Evolutionary conservation across 1,284 basidiomycete genomes (phyloP).

Genomic region (Apiotrichum domesticum): DNA sequence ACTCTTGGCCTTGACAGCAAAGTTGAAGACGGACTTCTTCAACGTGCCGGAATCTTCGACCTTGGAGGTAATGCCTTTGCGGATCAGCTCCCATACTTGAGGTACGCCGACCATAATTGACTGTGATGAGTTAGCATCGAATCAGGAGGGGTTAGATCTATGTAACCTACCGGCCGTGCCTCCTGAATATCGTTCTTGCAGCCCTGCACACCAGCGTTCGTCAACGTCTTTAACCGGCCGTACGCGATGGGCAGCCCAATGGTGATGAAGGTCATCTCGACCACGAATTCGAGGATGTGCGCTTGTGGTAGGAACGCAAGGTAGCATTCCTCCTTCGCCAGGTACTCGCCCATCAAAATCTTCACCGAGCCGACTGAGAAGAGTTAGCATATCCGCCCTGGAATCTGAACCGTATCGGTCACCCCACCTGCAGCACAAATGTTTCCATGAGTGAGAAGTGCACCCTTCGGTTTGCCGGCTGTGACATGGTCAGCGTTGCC

Average conservation of each 20-base stretch:
- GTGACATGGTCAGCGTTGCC: conserved; percentile 50
- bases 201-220: conserved; percentile 75
- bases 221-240: conserved; percentile 69
- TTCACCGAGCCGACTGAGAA: not conserved
- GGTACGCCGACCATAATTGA: conserved; percentile 84
- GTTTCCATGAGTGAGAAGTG: conserved; percentile 78
- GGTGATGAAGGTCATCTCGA: conserved; percentile 23
- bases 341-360: not conserved
- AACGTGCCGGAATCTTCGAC: conserved; percentile 75
- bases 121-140: conserved; percentile 1
- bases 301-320: conserved; percentile 85
- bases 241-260: conserved; percentile 23
- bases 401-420: no score
- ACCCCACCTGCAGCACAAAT: conserved; percentile 61
- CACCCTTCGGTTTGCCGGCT: conserved; percentile 78
- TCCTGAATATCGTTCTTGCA: conserved; percentile 78
- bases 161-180: conserved; percentile 56
- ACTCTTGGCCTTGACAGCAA: conserved; percentile 59
- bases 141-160: not conserved
- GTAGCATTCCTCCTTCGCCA: conserved; percentile 51
- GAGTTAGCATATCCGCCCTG: not conserved
- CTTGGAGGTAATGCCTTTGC: conserved; percentile 55
- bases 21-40: conserved; percentile 57
- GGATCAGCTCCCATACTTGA: conserved; percentile 76
- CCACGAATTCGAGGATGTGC: conserved; percentile 62